Evolutionary conservation across 805 yeast species (phyloP).

Genomic region (Candida vartiovaarae): DNA sequence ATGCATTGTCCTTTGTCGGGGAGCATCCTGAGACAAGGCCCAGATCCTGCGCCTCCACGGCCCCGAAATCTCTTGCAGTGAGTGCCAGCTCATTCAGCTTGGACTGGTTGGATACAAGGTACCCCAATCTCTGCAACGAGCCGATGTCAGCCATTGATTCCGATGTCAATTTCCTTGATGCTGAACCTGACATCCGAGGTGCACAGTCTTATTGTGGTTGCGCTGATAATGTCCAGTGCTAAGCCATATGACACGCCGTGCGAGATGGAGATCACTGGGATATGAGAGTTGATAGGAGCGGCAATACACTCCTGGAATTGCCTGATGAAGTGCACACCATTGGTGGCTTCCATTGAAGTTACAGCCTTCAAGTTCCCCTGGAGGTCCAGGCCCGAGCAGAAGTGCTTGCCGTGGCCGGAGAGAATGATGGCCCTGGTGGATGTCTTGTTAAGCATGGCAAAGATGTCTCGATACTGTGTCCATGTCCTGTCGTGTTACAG

Average conservation of each 20-base stretch:
- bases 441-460: slow-evolving; percentile 34
- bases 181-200: slow-evolving; percentile 45
- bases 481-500: slow-evolving; percentile 32
- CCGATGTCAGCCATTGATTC: slow-evolving; percentile 80
- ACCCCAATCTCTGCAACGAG: slow-evolving; percentile 59
- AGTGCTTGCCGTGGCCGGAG: slow-evolving; percentile 47
- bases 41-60: slow-evolving; percentile 43
- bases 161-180: slow-evolving; percentile 65
- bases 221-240: slow-evolving; percentile 59
- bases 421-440: slow-evolving; percentile 49
- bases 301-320: slow-evolving; percentile 55
- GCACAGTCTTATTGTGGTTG: slow-evolving; percentile 51
- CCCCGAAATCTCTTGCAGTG: slow-evolving; percentile 51
- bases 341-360: slow-evolving; percentile 18
- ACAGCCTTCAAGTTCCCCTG: slow-evolving; percentile 18
- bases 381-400: slow-evolving; percentile 63
- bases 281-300: slow-evolving; percentile 36
- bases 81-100: slow-evolving; percentile 52
- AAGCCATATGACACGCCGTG: slow-evolving; percentile 65
- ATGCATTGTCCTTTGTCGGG: slow-evolving; percentile 41
- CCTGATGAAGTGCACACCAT: slow-evolving; percentile 32
- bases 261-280: slow-evolving; percentile 60
- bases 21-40: slow-evolving; percentile 49
- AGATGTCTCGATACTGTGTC: slow-evolving; percentile 45
- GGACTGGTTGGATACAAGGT: slow-evolving; percentile 45